These are phyloP conservation scores for Neonothopanus nambi DNA, from an alignment of 1,284 basidiomycete genomes.

Conservation along the genomic window DNA sequence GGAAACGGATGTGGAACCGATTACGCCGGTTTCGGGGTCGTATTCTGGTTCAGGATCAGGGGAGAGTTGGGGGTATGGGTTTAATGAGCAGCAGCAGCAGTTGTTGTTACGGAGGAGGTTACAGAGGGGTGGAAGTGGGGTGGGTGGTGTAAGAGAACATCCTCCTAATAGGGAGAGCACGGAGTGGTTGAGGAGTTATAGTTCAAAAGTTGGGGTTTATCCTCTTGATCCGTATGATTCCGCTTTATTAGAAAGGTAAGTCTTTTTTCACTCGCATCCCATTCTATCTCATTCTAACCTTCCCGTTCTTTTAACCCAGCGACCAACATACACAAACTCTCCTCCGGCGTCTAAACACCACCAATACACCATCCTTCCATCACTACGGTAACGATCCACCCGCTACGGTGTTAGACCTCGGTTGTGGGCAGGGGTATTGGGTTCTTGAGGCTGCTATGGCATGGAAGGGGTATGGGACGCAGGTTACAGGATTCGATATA, in stretches of 20 bases:
- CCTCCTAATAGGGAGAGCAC: not conserved
- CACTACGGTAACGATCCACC: conserved; percentile 21
- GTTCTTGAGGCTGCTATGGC: conserved; percentile 20
- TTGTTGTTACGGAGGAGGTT: too few relatives aligned
- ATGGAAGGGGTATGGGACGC: conserved; percentile 23
- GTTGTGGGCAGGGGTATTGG: conserved; percentile 22
- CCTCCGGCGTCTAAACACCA: conserved; percentile 15
- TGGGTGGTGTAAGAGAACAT: not conserved
- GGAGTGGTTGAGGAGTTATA: not conserved
- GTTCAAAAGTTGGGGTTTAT: conserved; percentile 8
- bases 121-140: too few relatives aligned
- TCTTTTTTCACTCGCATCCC: not conserved
- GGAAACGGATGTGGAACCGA: too few relatives aligned
- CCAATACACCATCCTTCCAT: conserved; percentile 20
- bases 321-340: conserved; percentile 15
- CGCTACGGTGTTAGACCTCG: conserved; percentile 19
- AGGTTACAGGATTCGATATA: conserved; percentile 19
- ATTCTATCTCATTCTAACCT: not conserved
- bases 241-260: conserved; percentile 16
- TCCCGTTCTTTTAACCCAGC: conserved; percentile 7
- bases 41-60: too few relatives aligned
- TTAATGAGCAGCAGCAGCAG: too few relatives aligned
- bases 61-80: too few relatives aligned
- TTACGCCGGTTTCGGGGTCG: too few relatives aligned
- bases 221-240: conserved; percentile 19